phyloP scores from a whole-genome alignment of 108 stramenopile genomes.

The Nannochloropsis salina region DNA sequence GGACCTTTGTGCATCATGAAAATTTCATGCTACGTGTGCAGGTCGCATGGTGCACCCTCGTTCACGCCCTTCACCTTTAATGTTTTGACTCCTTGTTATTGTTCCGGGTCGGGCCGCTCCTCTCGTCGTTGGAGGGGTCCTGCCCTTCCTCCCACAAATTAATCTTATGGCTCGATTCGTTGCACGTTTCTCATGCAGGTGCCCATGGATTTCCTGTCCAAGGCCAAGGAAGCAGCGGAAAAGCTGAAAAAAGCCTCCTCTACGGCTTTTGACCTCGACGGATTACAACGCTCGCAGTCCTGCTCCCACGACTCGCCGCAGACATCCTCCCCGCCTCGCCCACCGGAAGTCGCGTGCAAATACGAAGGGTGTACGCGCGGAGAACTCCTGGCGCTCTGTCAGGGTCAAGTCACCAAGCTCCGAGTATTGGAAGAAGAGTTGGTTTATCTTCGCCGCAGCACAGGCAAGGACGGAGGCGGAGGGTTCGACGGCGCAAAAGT shows the following conservation, averaged over 20 bases:
- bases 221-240: slow-evolving; percentile 12
- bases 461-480: neutral
- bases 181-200: neutral
- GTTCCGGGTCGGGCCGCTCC: no score
- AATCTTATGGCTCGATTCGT: no score
- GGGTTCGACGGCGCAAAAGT: neutral
- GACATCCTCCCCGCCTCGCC: neutral
- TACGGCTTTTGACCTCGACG: neutral
- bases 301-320: neutral
- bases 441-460: neutral
- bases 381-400: neutral
- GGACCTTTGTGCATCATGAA: no score
- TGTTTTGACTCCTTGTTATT: no score
- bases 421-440: slow-evolving; percentile 13
- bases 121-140: no score
- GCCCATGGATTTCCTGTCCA: neutral
- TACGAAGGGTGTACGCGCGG: neutral
- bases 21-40: no score
- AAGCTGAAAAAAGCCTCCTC: neutral
- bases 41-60: no score
- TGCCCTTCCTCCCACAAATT: no score
- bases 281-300: slow-evolving; percentile 16
- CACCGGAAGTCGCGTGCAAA: neutral
- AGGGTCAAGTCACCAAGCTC: slow-evolving; percentile 17
- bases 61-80: no score